Conservation (phyloP, 177 flowering plant species). For the Telopea speciosissima region DNA sequence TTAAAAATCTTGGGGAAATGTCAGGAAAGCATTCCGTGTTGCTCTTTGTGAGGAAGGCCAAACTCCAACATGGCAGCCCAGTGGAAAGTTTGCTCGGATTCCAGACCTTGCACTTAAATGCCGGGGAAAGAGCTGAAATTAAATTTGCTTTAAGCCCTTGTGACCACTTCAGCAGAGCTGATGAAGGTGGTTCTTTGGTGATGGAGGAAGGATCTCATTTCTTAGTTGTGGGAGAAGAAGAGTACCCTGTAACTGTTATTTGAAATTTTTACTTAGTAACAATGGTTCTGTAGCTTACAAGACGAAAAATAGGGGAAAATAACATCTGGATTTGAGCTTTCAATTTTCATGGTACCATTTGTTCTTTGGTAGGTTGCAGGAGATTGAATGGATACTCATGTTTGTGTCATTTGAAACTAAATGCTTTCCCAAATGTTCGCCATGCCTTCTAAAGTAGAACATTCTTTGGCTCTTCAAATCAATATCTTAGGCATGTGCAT, state of each 20-base stretch:
- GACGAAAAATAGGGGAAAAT: background rate
- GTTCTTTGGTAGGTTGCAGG: no score
- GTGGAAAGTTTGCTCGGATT: conserved; percentile 67
- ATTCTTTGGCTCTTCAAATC: no score
- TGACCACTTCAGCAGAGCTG: conserved; percentile 59
- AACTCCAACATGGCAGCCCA: conserved; percentile 34
- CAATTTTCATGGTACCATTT: background rate
- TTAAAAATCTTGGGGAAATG: conserved; percentile 60
- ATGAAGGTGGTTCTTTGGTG: conserved; percentile 60
- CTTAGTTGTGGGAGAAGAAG: conserved; percentile 54
- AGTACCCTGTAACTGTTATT: conserved; percentile 37
- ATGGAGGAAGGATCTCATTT: conserved; percentile 55
- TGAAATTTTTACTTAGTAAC: conserved; percentile 20
- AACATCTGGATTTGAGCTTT: background rate
- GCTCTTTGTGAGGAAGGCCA: conserved; percentile 39
- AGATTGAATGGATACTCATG: background rate
- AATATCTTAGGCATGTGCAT: no score
- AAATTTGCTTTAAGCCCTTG: conserved; percentile 60
- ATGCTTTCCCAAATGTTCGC: no score
- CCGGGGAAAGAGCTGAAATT: conserved; percentile 41
- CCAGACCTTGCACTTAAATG: conserved; percentile 44
- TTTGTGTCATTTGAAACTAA: background rate
- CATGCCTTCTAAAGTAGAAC: no score
- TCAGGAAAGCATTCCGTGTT: conserved; percentile 68
- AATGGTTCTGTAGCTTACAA: no score